phyloP scores from a whole-genome alignment of 106 monocot species.

The Iris macrosiphon region DNA sequence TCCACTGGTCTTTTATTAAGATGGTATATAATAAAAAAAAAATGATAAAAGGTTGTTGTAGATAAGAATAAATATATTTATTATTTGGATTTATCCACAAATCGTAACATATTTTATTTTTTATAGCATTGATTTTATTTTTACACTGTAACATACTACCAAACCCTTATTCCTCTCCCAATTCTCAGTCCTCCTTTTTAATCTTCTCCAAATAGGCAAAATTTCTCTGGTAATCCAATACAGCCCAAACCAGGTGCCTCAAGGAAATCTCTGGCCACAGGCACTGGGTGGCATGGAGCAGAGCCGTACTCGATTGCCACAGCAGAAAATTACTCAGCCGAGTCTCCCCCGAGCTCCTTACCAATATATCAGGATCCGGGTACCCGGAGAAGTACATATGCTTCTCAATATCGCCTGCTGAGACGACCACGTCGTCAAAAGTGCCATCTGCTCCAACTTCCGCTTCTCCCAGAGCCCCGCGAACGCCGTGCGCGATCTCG shows the following conservation, averaged over 20 bases:
- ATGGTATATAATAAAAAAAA: no score
- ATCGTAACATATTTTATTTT: no score
- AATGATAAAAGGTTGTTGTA: no score
- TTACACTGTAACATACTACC: no score
- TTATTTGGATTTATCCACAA: no score
- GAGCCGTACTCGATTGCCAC: slow-evolving; percentile 25
- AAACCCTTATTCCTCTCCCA: no score
- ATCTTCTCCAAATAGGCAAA: slow-evolving; percentile 14
- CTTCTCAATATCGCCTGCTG: slow-evolving; percentile 16
- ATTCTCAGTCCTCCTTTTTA: slow-evolving; percentile 1
- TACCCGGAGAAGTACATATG: slow-evolving; percentile 7
- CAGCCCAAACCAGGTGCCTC: slow-evolving; percentile 30
- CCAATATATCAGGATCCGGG: slow-evolving; percentile 36
- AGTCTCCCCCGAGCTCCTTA: slow-evolving; percentile 51
- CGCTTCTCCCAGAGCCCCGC: not conserved
- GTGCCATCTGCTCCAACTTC: no score
- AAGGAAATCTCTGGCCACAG: slow-evolving; percentile 42
- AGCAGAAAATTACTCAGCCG: slow-evolving; percentile 41
- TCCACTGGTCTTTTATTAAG: no score
- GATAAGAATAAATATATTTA: no score
- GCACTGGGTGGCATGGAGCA: slow-evolving; percentile 15
- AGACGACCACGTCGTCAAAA: not conserved
- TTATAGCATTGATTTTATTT: no score
- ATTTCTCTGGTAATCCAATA: slow-evolving; percentile 27
- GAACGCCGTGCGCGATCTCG: slow-evolving; percentile 12